Evolutionary conservation across 192 early-diverging fungal species (phyloP), one percentile per base, ranked within the genome.

Genomic region (Piromyces sp.): DNA sequence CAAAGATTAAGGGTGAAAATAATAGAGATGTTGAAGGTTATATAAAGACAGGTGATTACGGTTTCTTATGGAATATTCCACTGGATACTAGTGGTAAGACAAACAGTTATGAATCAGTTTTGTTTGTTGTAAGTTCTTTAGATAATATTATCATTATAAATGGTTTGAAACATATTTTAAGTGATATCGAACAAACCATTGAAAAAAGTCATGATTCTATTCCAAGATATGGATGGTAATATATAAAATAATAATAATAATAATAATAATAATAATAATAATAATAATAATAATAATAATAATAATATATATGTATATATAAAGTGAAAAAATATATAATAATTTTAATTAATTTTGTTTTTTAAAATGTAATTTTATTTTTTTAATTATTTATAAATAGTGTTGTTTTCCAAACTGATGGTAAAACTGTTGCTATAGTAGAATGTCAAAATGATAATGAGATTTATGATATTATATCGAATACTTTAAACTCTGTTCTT

Each of bases 41-140:
- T 87, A 89, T 93, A 80, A 89, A 93, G 31, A 95, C 95, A 0
- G 95, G 95, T 28, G 94, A 94, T 84, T 83, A 93, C 51, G 95
- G 95, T 11, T 96, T 96, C 83, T 80, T 96, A 38, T 94, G 93
- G 87, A 90, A 92, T 79, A 91, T 95, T n/a, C 86, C 91, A 16
- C 86, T 84, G 37, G 84, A 84, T 15, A 85, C 81, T 30, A 84
- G 89, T 51, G 90, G 89, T 78, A 87, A 88, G 31, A 92, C 87
- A 16, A 87, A 86, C 79, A 83, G 86, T 6, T 90, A 90, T 40
- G 91, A 91, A 82, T 92, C 93, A 79, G 91, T 92, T 79, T 81
- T 96, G 85, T 96, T 93, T 88, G 93, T 95, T 13, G 82, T 94
- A 30, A 94, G 95, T 17, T 87, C 90, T 9, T 88, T 94, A 37